Percentiles rank a stretch among this genome's conserved stretches.
Evolutionary conservation across 108 stramenopile species (phyloP).

Genomic region (Tribonema minus): DNA sequence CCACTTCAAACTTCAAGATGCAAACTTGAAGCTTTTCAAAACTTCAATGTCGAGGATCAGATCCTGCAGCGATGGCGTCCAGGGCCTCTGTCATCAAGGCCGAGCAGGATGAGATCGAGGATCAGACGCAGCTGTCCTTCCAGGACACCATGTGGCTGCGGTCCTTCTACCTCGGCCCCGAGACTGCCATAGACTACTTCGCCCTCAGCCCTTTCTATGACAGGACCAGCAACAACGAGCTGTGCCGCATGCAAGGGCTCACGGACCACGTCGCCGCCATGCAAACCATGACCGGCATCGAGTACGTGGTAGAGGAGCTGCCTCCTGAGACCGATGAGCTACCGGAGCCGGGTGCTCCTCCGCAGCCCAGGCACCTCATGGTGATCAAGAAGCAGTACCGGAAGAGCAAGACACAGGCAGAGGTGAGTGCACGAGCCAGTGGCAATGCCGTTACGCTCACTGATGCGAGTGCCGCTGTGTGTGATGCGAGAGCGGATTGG

Average conservation of each 20-base stretch:
- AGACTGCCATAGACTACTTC: conserved; percentile 54
- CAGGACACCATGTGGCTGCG: conserved; percentile 54
- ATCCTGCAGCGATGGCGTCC: no score
- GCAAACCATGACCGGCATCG: conserved; percentile 46
- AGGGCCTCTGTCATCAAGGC: no score
- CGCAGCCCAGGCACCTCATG: conserved; percentile 49
- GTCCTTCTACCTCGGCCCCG: conserved; percentile 39
- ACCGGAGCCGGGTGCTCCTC: conserved; percentile 34
- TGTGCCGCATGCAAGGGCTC: conserved; percentile 53
- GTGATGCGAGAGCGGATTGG: no score
- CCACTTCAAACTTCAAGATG: no score
- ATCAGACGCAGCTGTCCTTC: conserved; percentile 27
- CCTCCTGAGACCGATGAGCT: conserved; percentile 10
- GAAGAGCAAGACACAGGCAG: conserved; percentile 8
- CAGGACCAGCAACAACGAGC: conserved; percentile 54
- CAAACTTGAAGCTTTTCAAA: no score
- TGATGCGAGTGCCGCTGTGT: no score
- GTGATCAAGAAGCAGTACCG: conserved; percentile 40
- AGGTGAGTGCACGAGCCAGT: no score
- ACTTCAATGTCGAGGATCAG: no score
- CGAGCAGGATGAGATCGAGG: no score
- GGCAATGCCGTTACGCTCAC: no score
- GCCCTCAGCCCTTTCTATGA: conserved; percentile 56
- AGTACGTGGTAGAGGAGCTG: conserved; percentile 38
- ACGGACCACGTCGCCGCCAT: conserved; percentile 43